Percentiles rank a stretch among this genome's conserved stretches.
phyloP scores from a whole-genome alignment of 495 filamentous ascomycete species.

The Aspergillus campestris region DNA sequence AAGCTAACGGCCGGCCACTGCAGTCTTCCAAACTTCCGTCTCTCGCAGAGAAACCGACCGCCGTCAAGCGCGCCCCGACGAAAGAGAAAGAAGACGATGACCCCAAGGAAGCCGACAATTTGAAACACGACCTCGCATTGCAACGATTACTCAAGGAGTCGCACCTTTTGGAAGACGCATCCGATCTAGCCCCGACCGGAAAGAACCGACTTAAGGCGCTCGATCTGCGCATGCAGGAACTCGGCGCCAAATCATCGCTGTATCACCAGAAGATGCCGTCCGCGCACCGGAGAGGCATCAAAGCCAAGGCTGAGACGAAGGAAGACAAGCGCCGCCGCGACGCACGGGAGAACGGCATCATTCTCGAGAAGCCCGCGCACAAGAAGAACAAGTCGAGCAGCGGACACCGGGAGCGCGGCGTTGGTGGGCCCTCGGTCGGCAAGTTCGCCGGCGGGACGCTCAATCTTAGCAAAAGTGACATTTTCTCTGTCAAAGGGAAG shows the following conservation, averaged over 20 bases:
- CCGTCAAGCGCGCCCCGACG: constrained; percentile 19
- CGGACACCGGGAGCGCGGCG: constrained; percentile 51
- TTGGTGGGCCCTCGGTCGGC: constrained; percentile 69
- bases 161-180: constrained; percentile 68
- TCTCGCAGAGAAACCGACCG: constrained; percentile 28
- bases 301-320: constrained; percentile 48
- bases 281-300: constrained; percentile 69
- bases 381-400: constrained; percentile 35
- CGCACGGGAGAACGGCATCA: constrained; percentile 82
- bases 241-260: constrained; percentile 70
- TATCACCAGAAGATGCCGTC: constrained; percentile 77
- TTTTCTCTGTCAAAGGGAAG: constrained; percentile 47
- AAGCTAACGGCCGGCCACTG: constrained; percentile 8
- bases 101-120: constrained; percentile 49
- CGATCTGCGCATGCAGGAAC: constrained; percentile 69
- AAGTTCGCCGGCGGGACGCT: constrained; percentile 72
- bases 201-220: constrained; percentile 64
- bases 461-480: constrained; percentile 68
- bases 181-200: constrained; percentile 53
- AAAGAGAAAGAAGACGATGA: constrained; percentile 37
- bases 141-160: constrained; percentile 87
- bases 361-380: constrained; percentile 62
- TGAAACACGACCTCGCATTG: constrained; percentile 88
- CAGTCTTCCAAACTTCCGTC: constrained; percentile 44
- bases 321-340: constrained; percentile 67